Base-by-base conservation (phyloP, 2,329 filamentous ascomycete species). In the Phyllachora maydis region DNA sequence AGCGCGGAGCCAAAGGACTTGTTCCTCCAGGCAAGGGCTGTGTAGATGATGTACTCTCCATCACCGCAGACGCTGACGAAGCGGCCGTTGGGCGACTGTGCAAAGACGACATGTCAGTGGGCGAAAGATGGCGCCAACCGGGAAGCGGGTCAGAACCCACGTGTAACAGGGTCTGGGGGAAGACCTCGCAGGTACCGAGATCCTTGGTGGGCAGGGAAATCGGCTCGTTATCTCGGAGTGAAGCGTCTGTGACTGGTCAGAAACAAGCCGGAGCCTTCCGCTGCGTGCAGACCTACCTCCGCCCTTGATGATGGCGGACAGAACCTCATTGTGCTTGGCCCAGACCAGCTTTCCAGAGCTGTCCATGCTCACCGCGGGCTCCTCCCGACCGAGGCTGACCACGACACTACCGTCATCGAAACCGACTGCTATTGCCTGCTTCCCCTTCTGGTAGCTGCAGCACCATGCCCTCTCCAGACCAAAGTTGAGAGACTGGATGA, bases 21-120 rank as follows among this genome's bases (percentile, higher is more conserved):
- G 52, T 98, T 95, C 44, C 88, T 72, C 65, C 90, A 91, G 3
- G 85, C 85, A 28, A 95, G 63, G 26, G 88, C 83, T 14, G 88
- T 95, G 55, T 95, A 95, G 40, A 95, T 92, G 46, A 95, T 95
- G 53, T 93, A 98, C 50, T 98, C 88, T 31, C 88, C 88, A 44
- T 98, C 88, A 34, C 88, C 88, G 35, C 85, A 95, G 3, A 83
- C 73, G 3, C 76, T 76, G 11, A 83, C 76, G 34, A 83, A 83
- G 24, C 74, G 62, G 28, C 74, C 73, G 34, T 98, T 98, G 17
- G 88, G 79, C n/a, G 83, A 93, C 53, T 98, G 88, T 17, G 81
- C n/a, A n/a, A n/a, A n/a, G n/a, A n/a, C n/a, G n/a, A n/a, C n/a
- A n/a, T n/a, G n/a, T n/a, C n/a, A n/a, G n/a, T n/a, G n/a, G n/a